Evolutionary conservation across 2,329 filamentous ascomycete genomes (phyloP).

Genomic region (Teratosphaeria destructans): DNA sequence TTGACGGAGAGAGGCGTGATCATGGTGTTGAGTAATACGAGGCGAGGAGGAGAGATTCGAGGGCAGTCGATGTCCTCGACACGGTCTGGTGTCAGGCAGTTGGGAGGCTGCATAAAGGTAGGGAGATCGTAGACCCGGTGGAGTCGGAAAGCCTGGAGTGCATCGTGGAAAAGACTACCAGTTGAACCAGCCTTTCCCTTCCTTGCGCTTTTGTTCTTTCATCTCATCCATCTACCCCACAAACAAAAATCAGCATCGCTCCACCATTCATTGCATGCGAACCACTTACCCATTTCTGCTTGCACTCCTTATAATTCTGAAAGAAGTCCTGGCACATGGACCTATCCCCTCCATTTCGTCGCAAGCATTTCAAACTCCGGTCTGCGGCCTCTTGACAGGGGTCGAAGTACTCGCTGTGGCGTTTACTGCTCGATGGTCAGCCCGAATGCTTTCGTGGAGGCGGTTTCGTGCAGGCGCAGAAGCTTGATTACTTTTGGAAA

Average conservation of each 20-base stretch:
- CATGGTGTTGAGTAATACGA: no score
- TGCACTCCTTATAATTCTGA: slow-evolving; percentile 92
- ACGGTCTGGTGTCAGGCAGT: no score
- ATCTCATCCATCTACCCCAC: slow-evolving; percentile 32
- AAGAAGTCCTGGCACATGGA: slow-evolving; percentile 94
- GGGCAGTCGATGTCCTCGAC: no score
- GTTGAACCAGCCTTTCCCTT: slow-evolving; percentile 23
- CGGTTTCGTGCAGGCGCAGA: neutral
- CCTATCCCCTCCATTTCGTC: slow-evolving; percentile 76
- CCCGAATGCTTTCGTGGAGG: neutral
- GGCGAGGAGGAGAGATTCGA: no score
- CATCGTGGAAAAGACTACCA: neutral
- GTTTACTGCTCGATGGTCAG: slow-evolving; percentile 53
- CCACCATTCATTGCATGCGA: neutral
- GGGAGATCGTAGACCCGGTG: no score
- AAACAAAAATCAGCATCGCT: neutral
- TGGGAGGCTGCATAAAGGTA: no score
- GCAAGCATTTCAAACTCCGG: slow-evolving; percentile 75
- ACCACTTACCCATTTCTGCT: slow-evolving; percentile 74
- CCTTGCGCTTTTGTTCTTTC: slow-evolving; percentile 35
- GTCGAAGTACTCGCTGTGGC: slow-evolving; percentile 81
- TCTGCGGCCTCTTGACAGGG: slow-evolving; percentile 89
- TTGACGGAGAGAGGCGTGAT: no score
- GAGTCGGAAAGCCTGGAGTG: no score
- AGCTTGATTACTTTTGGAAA: slow-evolving; percentile 29